A percentile compares a stretch with the other conserved stretches of the same genome.
Evolutionary conservation across 345 rosid species (phyloP).

Genomic region (Camelina laxa): DNA sequence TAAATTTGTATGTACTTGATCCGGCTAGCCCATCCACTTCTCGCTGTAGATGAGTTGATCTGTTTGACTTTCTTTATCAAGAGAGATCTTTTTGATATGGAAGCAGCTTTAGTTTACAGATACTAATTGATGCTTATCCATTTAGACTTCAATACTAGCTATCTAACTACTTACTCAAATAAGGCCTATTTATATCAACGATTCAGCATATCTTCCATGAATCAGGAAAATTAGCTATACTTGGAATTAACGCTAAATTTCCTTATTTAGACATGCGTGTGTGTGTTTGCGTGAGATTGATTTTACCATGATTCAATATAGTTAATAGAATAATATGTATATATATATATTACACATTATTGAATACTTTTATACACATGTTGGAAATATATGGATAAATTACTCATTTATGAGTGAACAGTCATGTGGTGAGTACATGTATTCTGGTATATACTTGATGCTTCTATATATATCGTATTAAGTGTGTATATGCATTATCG

Average conservation of each 20-base stretch:
- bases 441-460: not conserved
- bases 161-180: constrained; percentile 7
- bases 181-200: not conserved
- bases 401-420: constrained; percentile 9
- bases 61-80: constrained; percentile 20
- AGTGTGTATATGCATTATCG: not conserved
- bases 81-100: constrained; percentile 35
- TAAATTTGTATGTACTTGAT: not conserved
- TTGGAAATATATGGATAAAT: not conserved
- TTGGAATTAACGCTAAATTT: constrained; percentile 6
- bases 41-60: constrained; percentile 38
- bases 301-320: not conserved
- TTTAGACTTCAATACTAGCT: constrained; percentile 17
- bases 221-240: constrained; percentile 3
- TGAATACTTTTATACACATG: not conserved
- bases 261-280: constrained; percentile 36
- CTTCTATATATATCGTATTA: not conserved
- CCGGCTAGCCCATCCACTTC: constrained; percentile 21
- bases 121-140: constrained; percentile 13
- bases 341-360: not conserved
- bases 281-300: too few species aligned
- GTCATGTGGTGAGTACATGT: constrained; percentile 10
- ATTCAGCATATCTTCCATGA: constrained; percentile 6
- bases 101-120: constrained; percentile 15
- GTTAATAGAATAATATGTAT: not conserved